A percentile compares a stretch with the other conserved stretches of the same genome.
These are phyloP conservation scores for Mantamonas sphyraenae DNA, from an alignment of 78 protist species.

Conservation along the genomic window DNA sequence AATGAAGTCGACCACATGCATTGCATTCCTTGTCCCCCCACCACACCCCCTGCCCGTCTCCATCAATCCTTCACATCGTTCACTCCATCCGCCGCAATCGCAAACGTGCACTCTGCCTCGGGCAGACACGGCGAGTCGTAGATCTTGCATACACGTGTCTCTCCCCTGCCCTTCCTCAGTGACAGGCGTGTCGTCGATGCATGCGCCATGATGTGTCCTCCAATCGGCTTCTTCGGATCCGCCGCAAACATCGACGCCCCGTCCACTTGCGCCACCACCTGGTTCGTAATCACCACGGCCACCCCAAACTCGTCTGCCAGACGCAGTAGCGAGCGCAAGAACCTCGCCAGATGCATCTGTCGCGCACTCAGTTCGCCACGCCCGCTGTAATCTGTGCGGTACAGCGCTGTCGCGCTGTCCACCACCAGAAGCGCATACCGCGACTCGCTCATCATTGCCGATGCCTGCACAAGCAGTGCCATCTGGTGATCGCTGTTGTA, in stretches of 20 bases:
- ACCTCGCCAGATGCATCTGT: conserved; percentile 92
- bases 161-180: conserved; percentile 95
- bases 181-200: conserved; percentile 93
- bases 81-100: conserved; percentile 47
- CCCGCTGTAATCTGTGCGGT: conserved; percentile 95
- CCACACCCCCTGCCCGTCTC: no score
- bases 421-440: conserved; percentile 87
- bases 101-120: conserved; percentile 67
- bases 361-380: conserved; percentile 95
- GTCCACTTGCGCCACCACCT: conserved; percentile 95
- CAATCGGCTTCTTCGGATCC: conserved; percentile 93
- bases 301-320: conserved; percentile 96
- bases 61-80: neutral
- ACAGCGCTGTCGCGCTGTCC: conserved; percentile 94
- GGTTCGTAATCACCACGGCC: conserved; percentile 97
- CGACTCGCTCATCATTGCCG: conserved; percentile 96
- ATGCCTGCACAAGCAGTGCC: conserved; percentile 78
- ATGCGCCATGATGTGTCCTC: conserved; percentile 99
- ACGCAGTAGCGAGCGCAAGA: conserved; percentile 79
- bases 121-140: conserved; percentile 97
- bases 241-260: conserved; percentile 54
- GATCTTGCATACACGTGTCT: conserved; percentile 89
- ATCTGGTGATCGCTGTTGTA: conserved; percentile 96
- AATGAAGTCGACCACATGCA: no score
- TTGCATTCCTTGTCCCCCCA: no score